phyloP scores from a whole-genome alignment of 805 yeast genomes.

The Candida verbasci region DNA sequence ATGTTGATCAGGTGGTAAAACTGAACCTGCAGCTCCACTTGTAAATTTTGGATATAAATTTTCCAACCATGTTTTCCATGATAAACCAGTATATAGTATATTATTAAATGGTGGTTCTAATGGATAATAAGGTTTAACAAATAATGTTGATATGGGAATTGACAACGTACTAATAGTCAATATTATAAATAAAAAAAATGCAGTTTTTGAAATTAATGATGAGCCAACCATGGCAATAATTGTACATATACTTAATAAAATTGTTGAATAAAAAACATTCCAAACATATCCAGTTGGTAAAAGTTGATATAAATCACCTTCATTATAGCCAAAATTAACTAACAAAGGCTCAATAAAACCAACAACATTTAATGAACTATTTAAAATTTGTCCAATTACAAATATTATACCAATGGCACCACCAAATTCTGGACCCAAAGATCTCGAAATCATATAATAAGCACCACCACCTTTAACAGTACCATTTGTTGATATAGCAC shows the following conservation, averaged over 20 bases:
- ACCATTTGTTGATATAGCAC: conserved; percentile 97
- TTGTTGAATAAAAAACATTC: conserved; percentile 68
- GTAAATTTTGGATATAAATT: conserved; percentile 82
- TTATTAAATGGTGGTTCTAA: conserved; percentile 43
- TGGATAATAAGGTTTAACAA: conserved; percentile 56
- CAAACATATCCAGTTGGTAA: conserved; percentile 71
- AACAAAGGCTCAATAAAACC: conserved; percentile 91
- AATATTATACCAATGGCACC: conserved; percentile 95
- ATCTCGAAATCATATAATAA: conserved; percentile 92
- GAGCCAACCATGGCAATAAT: conserved; percentile 78
- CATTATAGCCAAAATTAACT: conserved; percentile 62
- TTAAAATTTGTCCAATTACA: conserved; percentile 89
- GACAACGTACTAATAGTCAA: conserved; percentile 71
- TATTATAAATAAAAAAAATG: conserved; percentile 64
- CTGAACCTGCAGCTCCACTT: conserved; percentile 89
- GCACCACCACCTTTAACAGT: conserved; percentile 98
- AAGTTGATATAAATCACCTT: conserved; percentile 52
- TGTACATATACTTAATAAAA: conserved; percentile 66
- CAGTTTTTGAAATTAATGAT: conserved; percentile 74
- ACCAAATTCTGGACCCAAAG: conserved; percentile 97
- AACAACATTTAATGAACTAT: conserved; percentile 88
- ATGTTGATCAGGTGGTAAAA: conserved; percentile 37
- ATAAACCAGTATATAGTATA: conserved; percentile 63
- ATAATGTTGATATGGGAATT: conserved; percentile 71
- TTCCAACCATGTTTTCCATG: conserved; percentile 58